phyloP scores from a whole-genome alignment of 371 early-diverging fungal genomes.

The Lichtheimia corymbifera region DNA sequence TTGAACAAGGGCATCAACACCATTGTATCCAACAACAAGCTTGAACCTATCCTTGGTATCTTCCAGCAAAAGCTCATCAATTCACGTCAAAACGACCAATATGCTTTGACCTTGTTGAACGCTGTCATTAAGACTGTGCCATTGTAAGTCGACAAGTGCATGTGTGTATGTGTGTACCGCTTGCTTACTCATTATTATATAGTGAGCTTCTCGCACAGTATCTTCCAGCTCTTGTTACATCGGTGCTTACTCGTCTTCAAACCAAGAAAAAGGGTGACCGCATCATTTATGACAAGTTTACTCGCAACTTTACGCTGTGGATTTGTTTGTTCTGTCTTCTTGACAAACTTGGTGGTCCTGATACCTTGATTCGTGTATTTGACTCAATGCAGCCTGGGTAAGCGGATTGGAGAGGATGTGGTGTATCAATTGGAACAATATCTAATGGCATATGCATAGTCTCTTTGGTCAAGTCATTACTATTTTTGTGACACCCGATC shows the following conservation, averaged over 20 bases:
- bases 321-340: conserved; percentile 67
- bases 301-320: conserved; percentile 79
- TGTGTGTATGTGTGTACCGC: background rate
- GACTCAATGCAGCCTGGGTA: conserved; percentile 80
- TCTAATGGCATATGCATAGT: conserved; percentile 18
- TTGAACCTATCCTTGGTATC: conserved; percentile 90
- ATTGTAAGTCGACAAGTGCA: conserved; percentile 43
- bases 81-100: conserved; percentile 82
- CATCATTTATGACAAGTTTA: conserved; percentile 58
- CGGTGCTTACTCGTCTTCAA: conserved; percentile 80
- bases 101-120: conserved; percentile 81
- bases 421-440: background rate
- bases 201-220: conserved; percentile 64
- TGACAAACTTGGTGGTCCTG: conserved; percentile 63
- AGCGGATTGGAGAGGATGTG: conserved; percentile 4
- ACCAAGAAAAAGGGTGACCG: conserved; percentile 59
- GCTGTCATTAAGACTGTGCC: conserved; percentile 73
- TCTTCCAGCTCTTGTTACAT: conserved; percentile 73
- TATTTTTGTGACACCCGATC: conserved; percentile 70
- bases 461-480: conserved; percentile 74
- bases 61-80: conserved; percentile 88
- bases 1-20: conserved; percentile 72
- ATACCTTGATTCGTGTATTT: conserved; percentile 69
- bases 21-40: conserved; percentile 60
- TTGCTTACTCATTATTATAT: background rate